These are phyloP conservation scores for Micractinium sp. DNA, from an alignment of 139 green algal genomes.

Conservation along the genomic window DNA sequence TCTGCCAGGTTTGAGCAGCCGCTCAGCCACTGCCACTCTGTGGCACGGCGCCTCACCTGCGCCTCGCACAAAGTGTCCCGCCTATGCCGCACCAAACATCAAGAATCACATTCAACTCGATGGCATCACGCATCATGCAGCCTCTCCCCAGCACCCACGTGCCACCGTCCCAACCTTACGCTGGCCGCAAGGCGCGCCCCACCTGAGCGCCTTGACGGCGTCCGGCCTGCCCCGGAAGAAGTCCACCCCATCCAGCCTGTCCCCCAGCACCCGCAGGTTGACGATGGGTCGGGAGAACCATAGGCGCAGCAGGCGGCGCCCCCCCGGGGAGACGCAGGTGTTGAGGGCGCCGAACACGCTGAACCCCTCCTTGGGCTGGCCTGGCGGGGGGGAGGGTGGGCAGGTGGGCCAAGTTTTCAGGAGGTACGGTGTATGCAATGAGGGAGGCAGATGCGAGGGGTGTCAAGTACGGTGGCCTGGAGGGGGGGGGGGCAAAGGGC, in stretches of 20 bases:
- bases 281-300: constrained; percentile 88
- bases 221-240: constrained; percentile 60
- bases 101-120: too few species aligned
- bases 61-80: too few species aligned
- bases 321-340: constrained; percentile 67
- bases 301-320: constrained; percentile 63
- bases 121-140: too few species aligned
- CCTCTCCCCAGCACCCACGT: too few species aligned
- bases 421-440: neutral
- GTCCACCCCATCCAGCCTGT: constrained; percentile 71
- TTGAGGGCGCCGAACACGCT: constrained; percentile 82
- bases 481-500: too few species aligned
- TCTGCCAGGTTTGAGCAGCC: too few species aligned
- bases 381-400: neutral
- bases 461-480: too few species aligned
- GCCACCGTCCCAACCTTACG: too few species aligned
- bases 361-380: constrained; percentile 88
- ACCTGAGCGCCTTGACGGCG: constrained; percentile 47
- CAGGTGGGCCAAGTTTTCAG: neutral
- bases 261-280: constrained; percentile 50
- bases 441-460: neutral
- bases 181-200: neutral
- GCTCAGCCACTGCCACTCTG: too few species aligned
- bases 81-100: too few species aligned
- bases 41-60: too few species aligned